Evolutionary conservation across 768 basidiomycete genomes (phyloP).

Genomic region (Russula foetens): DNA sequence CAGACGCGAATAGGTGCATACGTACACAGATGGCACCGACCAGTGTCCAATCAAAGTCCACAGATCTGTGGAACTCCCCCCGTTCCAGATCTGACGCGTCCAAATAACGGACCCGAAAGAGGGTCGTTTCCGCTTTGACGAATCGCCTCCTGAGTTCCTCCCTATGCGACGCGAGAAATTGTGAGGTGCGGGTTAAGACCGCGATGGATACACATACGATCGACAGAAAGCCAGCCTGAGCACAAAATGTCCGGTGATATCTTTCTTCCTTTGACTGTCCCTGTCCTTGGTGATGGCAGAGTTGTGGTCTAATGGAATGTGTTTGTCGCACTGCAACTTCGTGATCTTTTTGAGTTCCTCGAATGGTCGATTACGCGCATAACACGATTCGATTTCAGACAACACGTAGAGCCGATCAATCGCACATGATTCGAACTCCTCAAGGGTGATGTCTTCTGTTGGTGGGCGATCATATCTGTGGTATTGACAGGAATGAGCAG

Average conservation of each 20-base stretch:
- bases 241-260: slow-evolving; percentile 91
- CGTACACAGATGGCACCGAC: slow-evolving; percentile 31
- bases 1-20: not conserved
- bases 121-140: slow-evolving; percentile 76
- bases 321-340: slow-evolving; percentile 55
- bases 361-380: slow-evolving; percentile 73
- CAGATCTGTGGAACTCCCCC: slow-evolving; percentile 53
- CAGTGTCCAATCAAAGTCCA: slow-evolving; percentile 56
- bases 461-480: slow-evolving; percentile 83
- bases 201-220: slow-evolving; percentile 55
- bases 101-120: slow-evolving; percentile 82
- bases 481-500: not conserved
- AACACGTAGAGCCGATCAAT: slow-evolving; percentile 81
- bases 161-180: slow-evolving; percentile 34
- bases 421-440: slow-evolving; percentile 91
- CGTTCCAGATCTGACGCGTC: slow-evolving; percentile 49
- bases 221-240: slow-evolving; percentile 91
- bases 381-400: slow-evolving; percentile 86
- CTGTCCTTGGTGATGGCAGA: slow-evolving; percentile 39
- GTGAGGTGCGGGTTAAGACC: not conserved
- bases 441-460: slow-evolving; percentile 79
- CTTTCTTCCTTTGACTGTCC: slow-evolving; percentile 64
- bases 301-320: slow-evolving; percentile 61
- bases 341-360: slow-evolving; percentile 68
- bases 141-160: slow-evolving; percentile 87